Conservation (phyloP, 2,329 filamentous ascomycete species). For the Leptographium galeiforme region DNA sequence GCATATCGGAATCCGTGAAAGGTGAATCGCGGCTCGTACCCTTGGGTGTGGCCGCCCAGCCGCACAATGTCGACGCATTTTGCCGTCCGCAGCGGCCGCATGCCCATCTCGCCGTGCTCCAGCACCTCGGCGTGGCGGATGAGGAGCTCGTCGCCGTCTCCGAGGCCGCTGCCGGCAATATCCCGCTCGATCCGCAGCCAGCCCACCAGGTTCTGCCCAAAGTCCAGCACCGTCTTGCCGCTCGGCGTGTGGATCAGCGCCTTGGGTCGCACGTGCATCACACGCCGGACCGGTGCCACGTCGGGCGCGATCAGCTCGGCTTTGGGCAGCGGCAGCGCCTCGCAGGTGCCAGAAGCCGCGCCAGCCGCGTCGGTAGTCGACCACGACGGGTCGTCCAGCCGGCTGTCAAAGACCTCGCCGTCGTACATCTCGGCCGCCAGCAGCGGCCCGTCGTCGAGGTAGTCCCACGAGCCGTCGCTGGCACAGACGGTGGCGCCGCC, state of each 20-base stretch:
- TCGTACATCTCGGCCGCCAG: conserved; percentile 33
- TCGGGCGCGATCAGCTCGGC: conserved; percentile 25
- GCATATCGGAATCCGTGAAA: conserved; percentile 39
- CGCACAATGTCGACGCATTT: conserved; percentile 27
- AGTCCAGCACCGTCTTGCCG: conserved; percentile 38
- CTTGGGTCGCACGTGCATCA: conserved; percentile 17
- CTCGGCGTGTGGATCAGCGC: conserved; percentile 18
- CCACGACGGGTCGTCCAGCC: conserved; percentile 13
- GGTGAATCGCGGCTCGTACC: conserved; percentile 35
- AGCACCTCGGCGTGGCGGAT: conserved; percentile 43
- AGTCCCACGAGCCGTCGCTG: conserved; percentile 10
- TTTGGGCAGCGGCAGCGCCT: conserved; percentile 16
- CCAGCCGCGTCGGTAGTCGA: background rate
- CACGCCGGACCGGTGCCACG: conserved; percentile 29
- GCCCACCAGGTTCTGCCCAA: conserved; percentile 46
- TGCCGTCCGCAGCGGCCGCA: conserved; percentile 27
- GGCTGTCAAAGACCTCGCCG: conserved; percentile 35
- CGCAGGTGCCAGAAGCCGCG: background rate
- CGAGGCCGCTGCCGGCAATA: conserved; percentile 13
- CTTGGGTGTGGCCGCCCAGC: conserved; percentile 9
- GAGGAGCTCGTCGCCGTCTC: conserved; percentile 21
- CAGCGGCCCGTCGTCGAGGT: conserved; percentile 17
- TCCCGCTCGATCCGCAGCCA: conserved; percentile 23
- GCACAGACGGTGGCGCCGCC: background rate
- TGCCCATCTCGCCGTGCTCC: conserved; percentile 30